phyloP scores from a whole-genome alignment of 176 grass and related monocot genomes.

The Eleusine coracana region DNA sequence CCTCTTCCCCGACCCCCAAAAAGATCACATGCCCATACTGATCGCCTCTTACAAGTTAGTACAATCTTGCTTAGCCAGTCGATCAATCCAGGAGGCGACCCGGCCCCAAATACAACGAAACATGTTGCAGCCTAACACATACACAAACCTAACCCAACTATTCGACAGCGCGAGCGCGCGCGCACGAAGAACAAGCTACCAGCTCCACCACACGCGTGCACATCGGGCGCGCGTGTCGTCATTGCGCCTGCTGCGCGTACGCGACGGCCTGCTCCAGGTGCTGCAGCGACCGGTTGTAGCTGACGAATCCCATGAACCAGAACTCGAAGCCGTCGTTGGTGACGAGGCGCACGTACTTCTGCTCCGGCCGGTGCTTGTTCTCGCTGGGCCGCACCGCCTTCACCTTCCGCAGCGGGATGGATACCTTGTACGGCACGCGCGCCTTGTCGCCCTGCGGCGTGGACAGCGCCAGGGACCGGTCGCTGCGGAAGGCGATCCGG shows the following conservation, averaged over 20 bases:
- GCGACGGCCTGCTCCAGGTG: constrained; percentile 75
- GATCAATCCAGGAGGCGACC: constrained; percentile 12
- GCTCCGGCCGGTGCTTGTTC: constrained; percentile 76
- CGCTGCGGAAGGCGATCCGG: constrained; percentile 80
- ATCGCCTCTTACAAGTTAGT: constrained; percentile 1
- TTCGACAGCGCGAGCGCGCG: not conserved
- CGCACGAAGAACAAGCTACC: not conserved
- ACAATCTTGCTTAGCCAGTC: not conserved
- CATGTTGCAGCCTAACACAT: constrained; percentile 47
- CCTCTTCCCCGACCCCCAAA: constrained; percentile 16
- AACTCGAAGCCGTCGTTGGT: constrained; percentile 93
- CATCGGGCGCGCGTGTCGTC: not conserved
- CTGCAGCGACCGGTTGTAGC: constrained; percentile 62
- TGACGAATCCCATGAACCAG: constrained; percentile 95
- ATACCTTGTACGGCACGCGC: constrained; percentile 83
- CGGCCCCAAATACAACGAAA: constrained; percentile 48
- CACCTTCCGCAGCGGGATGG: constrained; percentile 71
- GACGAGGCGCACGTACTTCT: constrained; percentile 73
- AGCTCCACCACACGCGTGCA: not conserved
- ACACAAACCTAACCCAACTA: constrained; percentile 29
- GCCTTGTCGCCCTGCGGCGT: constrained; percentile 45
- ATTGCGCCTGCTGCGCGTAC: constrained; percentile 43
- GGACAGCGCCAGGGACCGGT: constrained; percentile 56
- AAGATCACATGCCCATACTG: constrained; percentile 36
- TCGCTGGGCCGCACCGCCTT: constrained; percentile 52